Base-by-base conservation (phyloP, 805 yeast genomes). In the Clavispora fructus region DNA sequence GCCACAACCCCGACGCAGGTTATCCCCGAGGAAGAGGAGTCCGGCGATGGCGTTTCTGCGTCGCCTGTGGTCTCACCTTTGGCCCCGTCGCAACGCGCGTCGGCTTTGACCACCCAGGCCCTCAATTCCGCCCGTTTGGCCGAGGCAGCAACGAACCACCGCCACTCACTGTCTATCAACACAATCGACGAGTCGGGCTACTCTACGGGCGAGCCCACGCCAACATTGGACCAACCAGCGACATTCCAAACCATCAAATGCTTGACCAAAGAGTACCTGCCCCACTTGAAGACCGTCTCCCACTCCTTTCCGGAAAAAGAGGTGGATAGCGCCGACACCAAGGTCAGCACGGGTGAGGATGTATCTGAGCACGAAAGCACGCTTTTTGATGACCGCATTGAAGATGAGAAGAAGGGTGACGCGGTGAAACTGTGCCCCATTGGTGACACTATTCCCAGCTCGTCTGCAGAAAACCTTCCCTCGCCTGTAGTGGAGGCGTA, bases 81-180 rank as follows among this genome's bases (percentile, higher is more conserved):
- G 19, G 23, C 35, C 12, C 35, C 35, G 3, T 32, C 35, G 13
- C 19, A 32, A 17, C 23, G 35, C 3, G 35, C 23, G 13, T 32
- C 35, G 5, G 23, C 13, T 6, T 3, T 17, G 11, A 7, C 23
- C 13, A 50, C 55, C 6, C 65, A 56, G 53, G 53, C 65, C 10
- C 64, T 64, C 41, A 64, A 62, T 46, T 62, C 68, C 1, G 67
- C 67, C 14, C 49, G 50, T 19, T 53, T 58, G 39, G 43, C 40
- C 39, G 51, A 37, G 42, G 12, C 41, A n/a, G 35, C 39, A 17
- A 17, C 23, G 28, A 5, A 4, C 17, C 35, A 33, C 28, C 14
- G 27, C 12, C 12, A 16, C 28, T 14, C 32, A 8, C 28, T 39
- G 16, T 59, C 61, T 3, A 42, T 57, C 13, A 48, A 58, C 32